Evolutionary conservation across 768 basidiomycete species (phyloP), one percentile per base, ranked within the genome.

Genomic region (Rossbeevera mucosa): DNA sequence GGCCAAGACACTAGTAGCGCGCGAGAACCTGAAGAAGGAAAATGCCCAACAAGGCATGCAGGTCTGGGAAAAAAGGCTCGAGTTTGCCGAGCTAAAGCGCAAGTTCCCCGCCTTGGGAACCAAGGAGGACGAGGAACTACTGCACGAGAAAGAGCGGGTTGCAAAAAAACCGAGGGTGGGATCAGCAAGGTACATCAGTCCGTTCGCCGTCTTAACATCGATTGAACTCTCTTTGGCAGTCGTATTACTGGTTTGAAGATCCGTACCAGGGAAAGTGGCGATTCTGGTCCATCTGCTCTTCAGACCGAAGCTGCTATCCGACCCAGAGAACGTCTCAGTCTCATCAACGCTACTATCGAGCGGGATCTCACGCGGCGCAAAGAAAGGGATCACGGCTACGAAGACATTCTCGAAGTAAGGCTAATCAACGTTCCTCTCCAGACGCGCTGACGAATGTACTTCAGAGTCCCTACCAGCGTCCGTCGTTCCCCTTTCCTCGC

Each of bases 371-470:
- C 73, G 67, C 73, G 73, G 45, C 83, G 85, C 66, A 86, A 85
- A 64, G 88, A 93, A 45, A 68, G 76, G 44, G 88, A 94, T 60
- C 79, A 84, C 45, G 79, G 82, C 46, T 95, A 91, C 86, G 94
- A 95, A 59, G 94, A 97, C 63, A 74, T 77, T 48, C 77, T 91
- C 57, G 94, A 96, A 69, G 88, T 91, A 64, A 64, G 79, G 69
- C 2, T 16, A 4, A 50, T 22, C 9, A 16, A 12, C 5, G 36
- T 38, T 12, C 2, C 2, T 26, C 18, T 42, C 21, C 9, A 0
- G 33, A 13, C 12, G 16, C 31, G 24, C 44, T 62, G 26, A 66
- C 24, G 5, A 54, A 48, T 18, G 25, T 42, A 43, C 54, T 46
- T 4, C 56, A 91, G 87, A 80, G 80, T 55, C 76, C 86, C 1